Conservation (phyloP, 1,284 basidiomycete genomes). For the Tremellales sp. region DNA sequence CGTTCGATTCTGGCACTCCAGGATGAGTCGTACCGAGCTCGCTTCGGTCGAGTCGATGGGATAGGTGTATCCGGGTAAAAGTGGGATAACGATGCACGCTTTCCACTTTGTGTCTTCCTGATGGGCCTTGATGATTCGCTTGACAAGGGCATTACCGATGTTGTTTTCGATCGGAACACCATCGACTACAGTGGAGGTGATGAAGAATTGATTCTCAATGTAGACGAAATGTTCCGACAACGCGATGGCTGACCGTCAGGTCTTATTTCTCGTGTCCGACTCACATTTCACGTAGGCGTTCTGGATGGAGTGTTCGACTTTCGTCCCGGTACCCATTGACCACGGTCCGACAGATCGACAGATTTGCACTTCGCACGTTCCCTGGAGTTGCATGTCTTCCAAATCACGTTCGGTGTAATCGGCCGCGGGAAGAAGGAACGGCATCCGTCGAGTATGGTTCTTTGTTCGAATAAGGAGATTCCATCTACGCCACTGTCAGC, state of each 20-base stretch:
- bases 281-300: slow-evolving; percentile 87
- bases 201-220: slow-evolving; percentile 96
- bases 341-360: slow-evolving; percentile 93
- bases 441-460: slow-evolving; percentile 89
- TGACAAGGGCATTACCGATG: slow-evolving; percentile 91
- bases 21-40: slow-evolving; percentile 85
- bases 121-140: slow-evolving; percentile 86
- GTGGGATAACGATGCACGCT: slow-evolving; percentile 87
- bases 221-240: slow-evolving; percentile 68
- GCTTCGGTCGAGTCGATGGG: slow-evolving; percentile 90
- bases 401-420: slow-evolving; percentile 86
- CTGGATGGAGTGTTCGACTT: slow-evolving; percentile 88
- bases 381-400: slow-evolving; percentile 74
- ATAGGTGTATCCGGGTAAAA: slow-evolving; percentile 90
- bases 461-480: slow-evolving; percentile 88
- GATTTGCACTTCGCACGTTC: slow-evolving; percentile 96
- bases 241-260: slow-evolving; percentile 71
- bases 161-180: slow-evolving; percentile 86
- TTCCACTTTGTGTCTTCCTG: slow-evolving; percentile 78
- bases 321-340: slow-evolving; percentile 86
- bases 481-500: slow-evolving; percentile 57
- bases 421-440: slow-evolving; percentile 88
- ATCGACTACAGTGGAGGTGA: slow-evolving; percentile 84
- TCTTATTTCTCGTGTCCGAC: slow-evolving; percentile 14
- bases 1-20: slow-evolving; percentile 89